phyloP scores from a whole-genome alignment of 1,139 yeast genomes.

The Yamadazyma trypodendri region DNA sequence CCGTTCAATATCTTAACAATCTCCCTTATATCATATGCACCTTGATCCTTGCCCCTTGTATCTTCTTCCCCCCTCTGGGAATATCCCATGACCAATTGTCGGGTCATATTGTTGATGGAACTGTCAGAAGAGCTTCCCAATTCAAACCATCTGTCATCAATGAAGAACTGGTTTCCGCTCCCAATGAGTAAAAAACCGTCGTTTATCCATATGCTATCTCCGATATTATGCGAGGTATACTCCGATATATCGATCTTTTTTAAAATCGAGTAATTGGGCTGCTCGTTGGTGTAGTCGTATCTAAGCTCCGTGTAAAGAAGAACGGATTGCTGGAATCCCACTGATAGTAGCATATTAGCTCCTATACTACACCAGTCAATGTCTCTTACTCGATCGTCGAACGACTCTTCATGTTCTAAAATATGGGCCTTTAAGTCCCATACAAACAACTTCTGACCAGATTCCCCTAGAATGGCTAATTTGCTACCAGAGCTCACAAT shows the following conservation, averaged over 20 bases:
- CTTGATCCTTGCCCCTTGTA: slow-evolving; percentile 29
- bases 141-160: slow-evolving; percentile 64
- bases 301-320: slow-evolving; percentile 76
- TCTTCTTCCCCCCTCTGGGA: slow-evolving; percentile 11
- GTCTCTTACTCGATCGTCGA: slow-evolving; percentile 47
- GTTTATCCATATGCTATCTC: slow-evolving; percentile 84
- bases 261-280: slow-evolving; percentile 76
- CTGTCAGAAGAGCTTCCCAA: slow-evolving; percentile 27
- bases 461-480: slow-evolving; percentile 64
- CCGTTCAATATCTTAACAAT: slow-evolving; percentile 80
- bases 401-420: slow-evolving; percentile 59
- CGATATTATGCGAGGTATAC: slow-evolving; percentile 77
- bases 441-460: slow-evolving; percentile 53
- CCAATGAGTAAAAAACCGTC: slow-evolving; percentile 81
- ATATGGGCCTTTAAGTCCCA: slow-evolving; percentile 77
- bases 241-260: slow-evolving; percentile 68
- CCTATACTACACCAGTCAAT: slow-evolving; percentile 80
- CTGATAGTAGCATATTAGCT: slow-evolving; percentile 72
- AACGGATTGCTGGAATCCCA: slow-evolving; percentile 68
- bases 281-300: slow-evolving; percentile 80
- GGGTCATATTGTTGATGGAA: slow-evolving; percentile 34
- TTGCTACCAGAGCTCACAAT: slow-evolving; percentile 77
- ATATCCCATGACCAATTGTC: slow-evolving; percentile 50
- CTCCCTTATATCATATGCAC: slow-evolving; percentile 40
- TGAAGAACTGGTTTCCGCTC: slow-evolving; percentile 84